These are phyloP conservation scores for Cicer cuneatum DNA, from an alignment of 306 rosid genomes.

Conservation along the genomic window DNA sequence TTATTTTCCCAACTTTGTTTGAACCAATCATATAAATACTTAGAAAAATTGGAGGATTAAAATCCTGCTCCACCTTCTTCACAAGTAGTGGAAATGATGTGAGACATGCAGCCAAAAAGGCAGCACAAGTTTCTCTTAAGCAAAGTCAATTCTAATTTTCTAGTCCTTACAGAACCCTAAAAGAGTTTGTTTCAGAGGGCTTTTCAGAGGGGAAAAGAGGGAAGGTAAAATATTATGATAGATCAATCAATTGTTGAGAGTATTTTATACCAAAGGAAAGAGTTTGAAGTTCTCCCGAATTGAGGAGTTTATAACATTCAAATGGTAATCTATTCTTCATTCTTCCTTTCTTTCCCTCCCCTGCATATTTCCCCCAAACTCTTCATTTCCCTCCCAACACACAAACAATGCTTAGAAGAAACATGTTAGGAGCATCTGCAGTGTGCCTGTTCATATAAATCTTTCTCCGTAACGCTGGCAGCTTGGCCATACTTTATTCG, in stretches of 20 bases:
- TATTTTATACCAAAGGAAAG: not conserved
- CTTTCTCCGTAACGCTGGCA: slow-evolving; percentile 17
- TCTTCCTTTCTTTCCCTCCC: not conserved
- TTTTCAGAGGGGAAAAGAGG: not conserved
- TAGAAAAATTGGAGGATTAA: not conserved
- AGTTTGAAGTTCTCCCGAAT: not conserved
- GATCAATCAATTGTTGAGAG: not conserved
- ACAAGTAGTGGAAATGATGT: slow-evolving; percentile 21
- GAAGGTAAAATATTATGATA: not conserved
- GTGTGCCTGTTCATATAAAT: not conserved
- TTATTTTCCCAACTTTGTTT: slow-evolving; percentile 4
- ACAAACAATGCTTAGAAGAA: not conserved
- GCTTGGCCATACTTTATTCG: slow-evolving; percentile 5
- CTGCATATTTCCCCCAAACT: not conserved
- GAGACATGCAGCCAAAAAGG: slow-evolving; percentile 15
- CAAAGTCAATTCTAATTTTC: not conserved
- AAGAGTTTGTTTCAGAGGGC: not conserved
- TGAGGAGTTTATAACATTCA: not conserved
- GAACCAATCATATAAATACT: slow-evolving; percentile 16
- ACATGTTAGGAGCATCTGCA: not conserved
- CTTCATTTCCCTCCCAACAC: not conserved
- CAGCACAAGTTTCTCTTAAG: slow-evolving; percentile 6
- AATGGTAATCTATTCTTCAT: not conserved
- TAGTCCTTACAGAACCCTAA: not conserved
- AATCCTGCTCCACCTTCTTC: slow-evolving; percentile 28